Base-by-base conservation (phyloP, 2,329 filamentous ascomycete species). In the Penicillium sclerotigenum region DNA sequence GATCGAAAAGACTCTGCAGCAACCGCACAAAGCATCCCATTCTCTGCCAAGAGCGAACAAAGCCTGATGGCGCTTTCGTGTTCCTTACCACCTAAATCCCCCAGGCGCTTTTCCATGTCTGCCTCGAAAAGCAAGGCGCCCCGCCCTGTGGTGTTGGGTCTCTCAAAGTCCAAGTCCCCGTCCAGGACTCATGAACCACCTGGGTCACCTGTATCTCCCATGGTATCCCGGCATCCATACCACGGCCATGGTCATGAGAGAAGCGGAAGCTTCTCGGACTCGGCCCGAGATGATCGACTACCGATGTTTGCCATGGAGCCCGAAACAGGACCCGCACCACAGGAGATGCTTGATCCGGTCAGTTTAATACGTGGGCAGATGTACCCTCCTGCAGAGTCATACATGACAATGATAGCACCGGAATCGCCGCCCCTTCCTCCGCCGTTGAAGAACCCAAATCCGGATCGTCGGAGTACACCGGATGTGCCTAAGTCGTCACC, bases 321-420 rank as follows among this genome's bases (percentile, higher is more conserved):
- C 36, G 71, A 80, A 72, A 48, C 62, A 70, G 47, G 70, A 75
- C 22, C 71, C 74, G 68, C 87, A 16, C 73, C 86, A 14, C 80
- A 87, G 60, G 80, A 86, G 10, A 78, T 87, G 22, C 85, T 88
- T 13, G 87, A 90, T 66, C 86, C 88, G 4, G 91, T 92, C 10
- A 93, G 89, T 61, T 83, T 99, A 36, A 92, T 97, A 20, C 85
- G 93, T 48, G 94, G 94, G 14, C 90, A 91, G 56, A 71, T 96
- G 6, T 83, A 95, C 59, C 90, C 91, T 16, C 94, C 93, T 1
- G 85, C 84, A 0, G 89, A 94, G 58, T 86, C 92, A 0, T 91
- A 89, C 69, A 88, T 97, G 38, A 86, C 92, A 41, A 77, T 86
- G 34, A 75, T 85, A 50, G 77, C 82, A 6, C 80, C 83, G 6